Percentiles rank a stretch among this genome's conserved stretches.
Conservation (phyloP, 306 rosid genomes). For the Begonia masoniana region DNA sequence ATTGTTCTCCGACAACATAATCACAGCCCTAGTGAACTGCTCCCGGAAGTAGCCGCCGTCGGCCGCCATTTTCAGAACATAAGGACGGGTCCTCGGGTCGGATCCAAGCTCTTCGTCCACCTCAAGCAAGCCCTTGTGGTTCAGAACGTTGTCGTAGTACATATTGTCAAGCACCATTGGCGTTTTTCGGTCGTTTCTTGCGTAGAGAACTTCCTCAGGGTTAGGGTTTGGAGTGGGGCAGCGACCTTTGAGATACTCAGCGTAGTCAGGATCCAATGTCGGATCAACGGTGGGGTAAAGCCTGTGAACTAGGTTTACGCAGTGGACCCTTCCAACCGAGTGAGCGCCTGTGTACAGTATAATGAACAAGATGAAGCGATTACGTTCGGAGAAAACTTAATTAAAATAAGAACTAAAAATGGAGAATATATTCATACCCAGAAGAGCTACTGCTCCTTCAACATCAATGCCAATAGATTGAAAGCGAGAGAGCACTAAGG, state of each 20-base stretch:
- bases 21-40: slow-evolving; percentile 54
- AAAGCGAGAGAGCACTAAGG: slow-evolving; percentile 62
- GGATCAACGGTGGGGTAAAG: slow-evolving; percentile 63
- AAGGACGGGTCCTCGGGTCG: slow-evolving; percentile 51
- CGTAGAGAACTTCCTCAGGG: slow-evolving; percentile 39
- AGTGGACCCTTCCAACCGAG: slow-evolving; percentile 77
- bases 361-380: neutral
- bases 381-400: neutral
- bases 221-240: slow-evolving; percentile 62
- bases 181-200: slow-evolving; percentile 48
- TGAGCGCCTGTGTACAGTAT: slow-evolving; percentile 42
- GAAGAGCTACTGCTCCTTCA: slow-evolving; percentile 66
- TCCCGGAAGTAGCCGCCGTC: slow-evolving; percentile 48
- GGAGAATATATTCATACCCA: slow-evolving; percentile 31
- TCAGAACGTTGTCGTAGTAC: slow-evolving; percentile 61
- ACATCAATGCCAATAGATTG: slow-evolving; percentile 47
- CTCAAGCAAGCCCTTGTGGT: slow-evolving; percentile 48
- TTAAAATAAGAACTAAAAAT: neutral
- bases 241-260: slow-evolving; percentile 39
- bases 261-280: slow-evolving; percentile 42
- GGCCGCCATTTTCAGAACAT: slow-evolving; percentile 52
- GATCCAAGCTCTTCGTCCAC: slow-evolving; percentile 51
- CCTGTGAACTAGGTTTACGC: slow-evolving; percentile 46
- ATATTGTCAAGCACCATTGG: slow-evolving; percentile 70
- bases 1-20: slow-evolving; percentile 44